These are phyloP conservation scores for Yarrowia divulgata DNA, from an alignment of 805 yeast species.

Conservation along the genomic window DNA sequence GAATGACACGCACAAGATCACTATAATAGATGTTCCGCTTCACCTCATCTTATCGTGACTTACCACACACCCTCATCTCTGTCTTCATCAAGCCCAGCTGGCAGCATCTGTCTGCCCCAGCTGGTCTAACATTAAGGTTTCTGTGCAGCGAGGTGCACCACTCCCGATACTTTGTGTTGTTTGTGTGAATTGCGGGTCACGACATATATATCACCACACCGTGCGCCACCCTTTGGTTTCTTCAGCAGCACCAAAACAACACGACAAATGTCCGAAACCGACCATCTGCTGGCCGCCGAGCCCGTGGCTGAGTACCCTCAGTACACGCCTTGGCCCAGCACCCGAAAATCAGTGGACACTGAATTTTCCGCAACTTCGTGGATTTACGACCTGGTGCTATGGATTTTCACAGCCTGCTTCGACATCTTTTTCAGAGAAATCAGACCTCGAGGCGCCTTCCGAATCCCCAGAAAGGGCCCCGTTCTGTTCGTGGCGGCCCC, in stretches of 20 bases:
- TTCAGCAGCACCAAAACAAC: background rate
- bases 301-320: constrained; percentile 37
- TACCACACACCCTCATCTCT: too few species aligned
- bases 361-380: constrained; percentile 43
- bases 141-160: constrained; percentile 30
- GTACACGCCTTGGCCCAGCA: constrained; percentile 36
- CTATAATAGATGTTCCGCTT: too few species aligned
- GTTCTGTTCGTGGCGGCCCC: constrained; percentile 95
- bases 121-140: constrained; percentile 9
- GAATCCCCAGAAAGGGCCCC: constrained; percentile 75
- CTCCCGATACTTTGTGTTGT: constrained; percentile 26
- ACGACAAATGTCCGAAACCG: constrained; percentile 29
- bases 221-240: constrained; percentile 5
- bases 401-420: constrained; percentile 55
- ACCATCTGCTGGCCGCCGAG: constrained; percentile 29
- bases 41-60: too few species aligned
- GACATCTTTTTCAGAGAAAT: constrained; percentile 87
- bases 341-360: constrained; percentile 41
- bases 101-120: constrained; percentile 22
- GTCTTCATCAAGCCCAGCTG: background rate
- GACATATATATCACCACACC: constrained; percentile 19
- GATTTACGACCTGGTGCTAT: constrained; percentile 51
- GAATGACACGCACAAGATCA: too few species aligned
- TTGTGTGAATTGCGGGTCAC: background rate
- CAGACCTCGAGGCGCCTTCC: constrained; percentile 84